phyloP scores from a whole-genome alignment of 495 filamentous ascomycete species.

The Aspergillus diversus region DNA sequence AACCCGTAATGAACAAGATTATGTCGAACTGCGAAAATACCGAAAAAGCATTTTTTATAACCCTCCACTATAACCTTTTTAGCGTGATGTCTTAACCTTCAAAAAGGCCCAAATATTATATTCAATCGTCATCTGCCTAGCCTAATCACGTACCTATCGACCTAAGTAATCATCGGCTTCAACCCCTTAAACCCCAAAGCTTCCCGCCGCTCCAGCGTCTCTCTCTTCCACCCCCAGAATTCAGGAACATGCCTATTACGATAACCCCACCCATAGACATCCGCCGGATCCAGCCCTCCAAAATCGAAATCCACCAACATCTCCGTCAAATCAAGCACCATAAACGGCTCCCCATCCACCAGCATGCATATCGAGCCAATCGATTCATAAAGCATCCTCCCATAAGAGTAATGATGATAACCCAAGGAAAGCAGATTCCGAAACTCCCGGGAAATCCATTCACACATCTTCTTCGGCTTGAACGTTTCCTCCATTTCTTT shows the following conservation, averaged over 20 bases:
- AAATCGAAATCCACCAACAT: not conserved
- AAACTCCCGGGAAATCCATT: not conserved
- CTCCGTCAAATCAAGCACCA: not conserved
- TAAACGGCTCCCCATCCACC: not conserved
- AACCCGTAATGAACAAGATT: no score
- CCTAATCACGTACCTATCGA: no score
- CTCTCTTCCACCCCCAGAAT: slow-evolving; percentile 19
- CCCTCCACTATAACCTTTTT: no score
- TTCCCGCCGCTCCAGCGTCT: slow-evolving; percentile 13
- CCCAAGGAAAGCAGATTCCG: not conserved
- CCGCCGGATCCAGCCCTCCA: not conserved
- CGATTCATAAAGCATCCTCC: slow-evolving; percentile 21
- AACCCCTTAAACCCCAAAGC: slow-evolving; percentile 7
- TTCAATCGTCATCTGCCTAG: no score
- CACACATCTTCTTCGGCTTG: not conserved
- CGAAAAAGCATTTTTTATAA: no score
- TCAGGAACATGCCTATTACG: not conserved
- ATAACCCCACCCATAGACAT: not conserved
- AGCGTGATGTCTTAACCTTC: no score
- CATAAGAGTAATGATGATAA: slow-evolving; percentile 8
- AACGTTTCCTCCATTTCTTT: not conserved
- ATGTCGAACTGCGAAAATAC: no score
- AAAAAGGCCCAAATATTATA: no score
- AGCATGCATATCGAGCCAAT: slow-evolving; percentile 22
- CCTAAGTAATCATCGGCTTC: no score